These are phyloP conservation scores for Neurospora tetraspora DNA, from an alignment of 495 filamentous ascomycete species.

Conservation along the genomic window DNA sequence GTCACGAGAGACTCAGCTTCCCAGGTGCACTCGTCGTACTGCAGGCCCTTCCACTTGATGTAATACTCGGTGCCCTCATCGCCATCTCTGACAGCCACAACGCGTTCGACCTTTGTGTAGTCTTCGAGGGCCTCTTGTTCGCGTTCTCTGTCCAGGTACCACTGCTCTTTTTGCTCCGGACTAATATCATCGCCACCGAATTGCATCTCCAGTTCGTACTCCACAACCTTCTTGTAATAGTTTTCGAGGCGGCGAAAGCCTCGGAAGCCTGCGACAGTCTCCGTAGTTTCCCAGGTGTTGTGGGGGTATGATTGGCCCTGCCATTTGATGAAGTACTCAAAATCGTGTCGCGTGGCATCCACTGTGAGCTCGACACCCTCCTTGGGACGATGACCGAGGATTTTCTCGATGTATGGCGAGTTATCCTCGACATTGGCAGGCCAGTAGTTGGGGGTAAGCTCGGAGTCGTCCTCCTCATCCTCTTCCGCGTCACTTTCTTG, in stretches of 20 bases:
- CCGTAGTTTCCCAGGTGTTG: constrained; percentile 82
- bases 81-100: constrained; percentile 69
- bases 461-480: constrained; percentile 52
- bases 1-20: constrained; percentile 67
- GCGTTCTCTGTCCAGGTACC: constrained; percentile 78
- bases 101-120: constrained; percentile 81
- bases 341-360: constrained; percentile 64
- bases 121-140: constrained; percentile 75
- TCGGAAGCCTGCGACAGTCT: constrained; percentile 47
- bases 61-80: constrained; percentile 75
- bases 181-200: constrained; percentile 59
- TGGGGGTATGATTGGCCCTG: constrained; percentile 90
- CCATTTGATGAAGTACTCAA: constrained; percentile 97
- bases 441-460: constrained; percentile 53
- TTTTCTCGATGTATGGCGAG: constrained; percentile 73
- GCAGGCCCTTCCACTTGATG: constrained; percentile 85
- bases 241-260: constrained; percentile 87
- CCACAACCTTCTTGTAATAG: constrained; percentile 75
- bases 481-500: constrained; percentile 67
- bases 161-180: constrained; percentile 83
- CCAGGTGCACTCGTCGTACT: constrained; percentile 92
- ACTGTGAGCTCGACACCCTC: constrained; percentile 50
- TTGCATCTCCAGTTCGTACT: constrained; percentile 59
- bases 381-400: constrained; percentile 74
- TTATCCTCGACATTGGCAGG: constrained; percentile 54